Base-by-base conservation (phyloP, 2,329 filamentous ascomycete species). In the Pseudocercospora ulei region DNA sequence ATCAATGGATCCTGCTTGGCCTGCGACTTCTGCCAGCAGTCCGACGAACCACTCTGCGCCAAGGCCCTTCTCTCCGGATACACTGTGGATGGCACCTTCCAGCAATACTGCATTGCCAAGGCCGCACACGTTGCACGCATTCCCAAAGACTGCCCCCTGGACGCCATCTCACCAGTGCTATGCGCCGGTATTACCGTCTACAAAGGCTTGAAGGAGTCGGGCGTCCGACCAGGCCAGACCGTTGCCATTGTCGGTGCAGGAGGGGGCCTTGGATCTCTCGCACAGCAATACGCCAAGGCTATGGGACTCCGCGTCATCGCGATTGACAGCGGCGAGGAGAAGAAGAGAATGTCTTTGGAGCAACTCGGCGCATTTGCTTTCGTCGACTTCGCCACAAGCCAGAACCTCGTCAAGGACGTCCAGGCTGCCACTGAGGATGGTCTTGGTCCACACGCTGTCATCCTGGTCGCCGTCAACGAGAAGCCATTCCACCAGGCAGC, bases 401-500 rank as follows among this genome's bases (percentile, higher is more conserved):
- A 78, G 63, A 80, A 94, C 64, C 64, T 95, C 16, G 80, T 93
- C 52, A 75, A 75, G 52, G 84, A 92, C 50, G 87, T 95, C 49
- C 83, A 86, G 68, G 77, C 76, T 30, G 78, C 79, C 17, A 92
- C 84, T 1, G 65, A 75, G 17, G 85, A 88, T 53, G 83, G 83
- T 12, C 72, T 84, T 9, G 88, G 88, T 36, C 86, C 87, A 3
- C 82, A 93, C 56, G 87, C 85, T 24, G 86, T 88, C 46, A 70
- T 95, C 50, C 71, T 95, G 28, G 76, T 95, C 44, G 87, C 88
- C 46, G 86, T 84, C 36, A 75, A 71, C 54, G 87, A 95, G 73
- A 84, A 80, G 70, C 88, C 88, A 38, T 95, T 95, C 78, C 85
- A 94, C 68, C 87, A 95, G 68, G 88, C 88, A 26, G 78, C 83